Evolutionary conservation across 1,284 basidiomycete genomes (phyloP), one percentile per base, ranked within the genome.

Genomic region (Heterobasidion annosum): DNA sequence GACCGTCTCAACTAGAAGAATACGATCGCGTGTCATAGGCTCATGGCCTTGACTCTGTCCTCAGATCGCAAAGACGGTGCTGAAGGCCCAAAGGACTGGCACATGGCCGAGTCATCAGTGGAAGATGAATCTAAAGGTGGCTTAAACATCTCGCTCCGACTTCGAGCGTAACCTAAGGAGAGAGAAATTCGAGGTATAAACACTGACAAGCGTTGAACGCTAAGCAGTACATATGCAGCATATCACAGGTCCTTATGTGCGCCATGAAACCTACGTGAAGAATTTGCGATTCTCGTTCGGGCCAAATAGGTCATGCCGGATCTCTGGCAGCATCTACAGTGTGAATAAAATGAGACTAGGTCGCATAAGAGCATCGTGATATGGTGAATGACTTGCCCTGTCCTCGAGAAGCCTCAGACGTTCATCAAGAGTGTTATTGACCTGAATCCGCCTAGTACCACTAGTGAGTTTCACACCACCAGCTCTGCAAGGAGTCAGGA

Each of bases 361-460:
- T 5, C 10, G 37, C 37, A 40, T 4, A 7, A 40, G 10, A 7
- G 37, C 10, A 12, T 40, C 37, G 37, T 12, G 37, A 12, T 10
- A 40, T 40, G 37, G 8, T 4, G 37, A 40, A 25, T 13, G 34
- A 72, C 81, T 55, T 61, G 93, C 93, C 72, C 88, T 82, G 66
- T 95, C 91, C 71, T 97, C 93, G 46, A 97, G 73, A 59, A 97
- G 71, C 62, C 84, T 78, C 65, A 98, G 70, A 50, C 94, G 82
- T 67, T 95, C 93, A 61, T 93, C 91, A 52, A 98, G 75, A 0
- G 93, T 94, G 67, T 98, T 97, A 69, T 97, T 89, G 25, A 98
- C 78, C 37, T 83, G 88, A 67, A 97, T 97, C 51, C 91, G 82
- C 47, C 79, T 77, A 12, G 75, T 77, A 44, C 87, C 86, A 54